Percentiles rank a stretch among this genome's conserved stretches.
Evolutionary conservation across 2,329 filamentous ascomycete genomes (phyloP).

Genomic region (Claviceps sp.): DNA sequence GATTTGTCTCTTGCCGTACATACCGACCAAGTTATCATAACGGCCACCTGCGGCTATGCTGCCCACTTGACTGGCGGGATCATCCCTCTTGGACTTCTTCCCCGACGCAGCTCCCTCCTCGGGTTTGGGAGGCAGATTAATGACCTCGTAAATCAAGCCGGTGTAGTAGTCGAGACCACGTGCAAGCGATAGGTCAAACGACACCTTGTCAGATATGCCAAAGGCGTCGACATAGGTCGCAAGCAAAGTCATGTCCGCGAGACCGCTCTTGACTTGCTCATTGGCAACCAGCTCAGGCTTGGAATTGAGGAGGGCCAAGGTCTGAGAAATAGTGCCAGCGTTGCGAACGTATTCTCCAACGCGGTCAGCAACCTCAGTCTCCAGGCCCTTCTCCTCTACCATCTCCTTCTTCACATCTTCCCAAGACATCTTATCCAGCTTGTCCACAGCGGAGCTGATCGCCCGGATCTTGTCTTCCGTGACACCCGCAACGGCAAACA

Average conservation of each 20-base stretch:
- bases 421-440: constrained; percentile 89
- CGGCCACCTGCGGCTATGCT: constrained; percentile 81
- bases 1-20: constrained; percentile 81
- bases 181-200: constrained; percentile 81
- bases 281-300: constrained; percentile 60
- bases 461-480: constrained; percentile 74
- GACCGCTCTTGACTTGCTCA: constrained; percentile 60
- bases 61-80: constrained; percentile 51
- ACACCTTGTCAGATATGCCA: constrained; percentile 57
- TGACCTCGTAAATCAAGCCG: constrained; percentile 78
- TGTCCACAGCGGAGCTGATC: constrained; percentile 89
- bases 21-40: constrained; percentile 86
- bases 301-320: constrained; percentile 55
- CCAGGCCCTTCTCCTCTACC: constrained; percentile 70
- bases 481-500: constrained; percentile 85
- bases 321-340: constrained; percentile 56
- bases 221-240: constrained; percentile 75
- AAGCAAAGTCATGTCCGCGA: constrained; percentile 68
- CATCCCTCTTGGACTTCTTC: constrained; percentile 38
- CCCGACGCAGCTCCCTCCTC: constrained; percentile 22
- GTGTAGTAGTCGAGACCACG: constrained; percentile 91
- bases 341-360: constrained; percentile 75
- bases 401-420: constrained; percentile 82
- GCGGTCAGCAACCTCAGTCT: constrained; percentile 63
- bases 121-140: constrained; percentile 43